Evolutionary conservation across 495 filamentous ascomycete genomes (phyloP).

Genomic region (Neurospora sp.): DNA sequence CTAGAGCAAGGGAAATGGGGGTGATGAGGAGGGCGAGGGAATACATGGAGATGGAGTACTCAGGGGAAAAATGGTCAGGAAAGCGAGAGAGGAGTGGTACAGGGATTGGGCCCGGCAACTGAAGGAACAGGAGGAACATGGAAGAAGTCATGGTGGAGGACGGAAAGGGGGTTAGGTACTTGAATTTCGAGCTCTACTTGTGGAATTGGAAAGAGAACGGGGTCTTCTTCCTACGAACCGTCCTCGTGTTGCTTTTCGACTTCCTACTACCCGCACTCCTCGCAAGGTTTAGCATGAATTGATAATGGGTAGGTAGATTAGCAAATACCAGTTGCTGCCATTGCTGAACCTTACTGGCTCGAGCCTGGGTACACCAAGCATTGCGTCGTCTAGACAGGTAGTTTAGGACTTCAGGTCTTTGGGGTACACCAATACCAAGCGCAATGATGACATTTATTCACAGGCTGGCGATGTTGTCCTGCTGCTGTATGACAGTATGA

Average conservation of each 20-base stretch:
- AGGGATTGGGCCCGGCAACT: background rate
- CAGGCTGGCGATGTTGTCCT: background rate
- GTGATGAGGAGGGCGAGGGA: too few relatives aligned
- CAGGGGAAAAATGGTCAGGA: background rate
- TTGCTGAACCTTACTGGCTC: background rate
- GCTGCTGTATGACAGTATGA: background rate
- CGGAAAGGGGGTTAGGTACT: background rate
- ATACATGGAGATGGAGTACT: background rate
- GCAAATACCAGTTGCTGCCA: background rate
- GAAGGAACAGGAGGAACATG: background rate
- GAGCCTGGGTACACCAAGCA: background rate
- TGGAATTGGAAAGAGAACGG: background rate
- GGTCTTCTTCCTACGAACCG: background rate
- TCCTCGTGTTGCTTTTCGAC: background rate
- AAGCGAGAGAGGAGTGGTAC: background rate
- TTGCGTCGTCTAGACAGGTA: background rate
- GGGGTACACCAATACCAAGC: background rate
- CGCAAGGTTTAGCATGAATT: background rate
- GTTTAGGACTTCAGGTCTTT: background rate
- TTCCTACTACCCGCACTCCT: background rate
- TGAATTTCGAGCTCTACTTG: background rate
- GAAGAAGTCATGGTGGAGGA: background rate
- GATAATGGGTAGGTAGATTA: background rate
- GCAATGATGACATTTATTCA: background rate
- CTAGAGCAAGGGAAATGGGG: background rate